These are phyloP conservation scores for Phylloporus rhodoxanthus DNA, from an alignment of 768 basidiomycete species.

Conservation along the genomic window DNA sequence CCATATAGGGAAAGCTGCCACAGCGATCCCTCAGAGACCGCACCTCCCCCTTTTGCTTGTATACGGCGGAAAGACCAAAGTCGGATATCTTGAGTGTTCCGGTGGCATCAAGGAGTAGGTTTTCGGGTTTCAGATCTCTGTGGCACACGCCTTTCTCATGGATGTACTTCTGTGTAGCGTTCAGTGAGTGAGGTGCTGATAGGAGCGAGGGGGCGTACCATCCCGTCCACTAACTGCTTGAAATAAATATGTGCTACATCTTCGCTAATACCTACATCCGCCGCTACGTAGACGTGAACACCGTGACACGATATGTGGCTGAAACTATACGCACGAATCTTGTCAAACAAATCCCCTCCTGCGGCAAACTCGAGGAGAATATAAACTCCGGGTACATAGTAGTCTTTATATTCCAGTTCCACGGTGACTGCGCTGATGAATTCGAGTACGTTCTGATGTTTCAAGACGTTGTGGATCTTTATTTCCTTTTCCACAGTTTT, in stretches of 20 bases:
- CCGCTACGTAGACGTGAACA: slow-evolving; percentile 45
- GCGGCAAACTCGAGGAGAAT: slow-evolving; percentile 90
- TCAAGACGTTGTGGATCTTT: slow-evolving; percentile 75
- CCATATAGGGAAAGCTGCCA: slow-evolving; percentile 91
- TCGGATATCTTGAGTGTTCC: slow-evolving; percentile 91
- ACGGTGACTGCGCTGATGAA: slow-evolving; percentile 76
- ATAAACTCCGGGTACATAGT: slow-evolving; percentile 78
- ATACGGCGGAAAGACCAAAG: slow-evolving; percentile 91
- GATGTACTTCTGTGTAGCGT: slow-evolving; percentile 59
- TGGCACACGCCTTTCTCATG: slow-evolving; percentile 90
- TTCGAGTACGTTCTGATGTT: slow-evolving; percentile 75
- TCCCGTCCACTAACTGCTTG: slow-evolving; percentile 73
- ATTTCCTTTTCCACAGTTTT: slow-evolving; percentile 91
- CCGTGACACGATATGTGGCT: neutral
- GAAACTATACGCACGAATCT: slow-evolving; percentile 67
- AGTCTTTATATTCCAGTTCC: slow-evolving; percentile 50
- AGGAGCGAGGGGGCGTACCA: slow-evolving; percentile 44
- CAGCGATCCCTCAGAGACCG: slow-evolving; percentile 75
- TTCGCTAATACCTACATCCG: slow-evolving; percentile 82
- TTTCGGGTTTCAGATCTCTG: slow-evolving; percentile 96
- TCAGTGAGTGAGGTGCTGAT: neutral
- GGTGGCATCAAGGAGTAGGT: slow-evolving; percentile 76
- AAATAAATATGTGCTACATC: slow-evolving; percentile 91
- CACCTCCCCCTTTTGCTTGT: slow-evolving; percentile 77
- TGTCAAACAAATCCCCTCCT: slow-evolving; percentile 96